Evolutionary conservation across 2,329 filamentous ascomycete genomes (phyloP).

Genomic region (Scedosporium minutisporum): DNA sequence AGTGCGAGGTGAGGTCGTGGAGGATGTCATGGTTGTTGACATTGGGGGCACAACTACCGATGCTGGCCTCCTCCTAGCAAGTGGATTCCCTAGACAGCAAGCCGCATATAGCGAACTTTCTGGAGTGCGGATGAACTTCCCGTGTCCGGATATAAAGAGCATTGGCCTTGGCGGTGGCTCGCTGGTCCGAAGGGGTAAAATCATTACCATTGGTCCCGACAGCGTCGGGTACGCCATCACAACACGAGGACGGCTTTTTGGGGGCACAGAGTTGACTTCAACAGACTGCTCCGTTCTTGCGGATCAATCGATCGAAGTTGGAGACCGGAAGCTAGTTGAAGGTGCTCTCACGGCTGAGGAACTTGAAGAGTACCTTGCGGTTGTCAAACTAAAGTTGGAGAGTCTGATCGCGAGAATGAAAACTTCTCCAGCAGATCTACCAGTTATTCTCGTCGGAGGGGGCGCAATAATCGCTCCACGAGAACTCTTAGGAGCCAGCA

Average conservation of each 20-base stretch:
- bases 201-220: conserved; percentile 46
- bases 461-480: conserved; percentile 50
- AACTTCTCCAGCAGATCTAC: conserved; percentile 47
- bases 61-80: conserved; percentile 49
- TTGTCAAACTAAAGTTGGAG: conserved; percentile 42
- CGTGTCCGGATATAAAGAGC: conserved; percentile 47
- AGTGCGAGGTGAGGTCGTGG: conserved; percentile 23
- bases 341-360: conserved; percentile 19
- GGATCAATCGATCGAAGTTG: background rate
- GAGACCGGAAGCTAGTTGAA: conserved; percentile 21
- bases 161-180: conserved; percentile 52
- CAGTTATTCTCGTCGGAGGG: conserved; percentile 54
- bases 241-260: conserved; percentile 45
- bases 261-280: conserved; percentile 44
- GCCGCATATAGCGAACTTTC: conserved; percentile 53
- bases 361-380: conserved; percentile 24
- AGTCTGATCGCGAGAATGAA: conserved; percentile 52
- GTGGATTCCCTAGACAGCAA: conserved; percentile 54
- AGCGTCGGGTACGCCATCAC: conserved; percentile 50
- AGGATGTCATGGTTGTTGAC: conserved; percentile 50
- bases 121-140: conserved; percentile 53
- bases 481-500: conserved; percentile 43
- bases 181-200: conserved; percentile 32
- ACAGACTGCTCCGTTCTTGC: conserved; percentile 35
- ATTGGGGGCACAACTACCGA: conserved; percentile 60